Base-by-base conservation (phyloP, 148 eudicot species). In the Chenopodium quinoa region DNA sequence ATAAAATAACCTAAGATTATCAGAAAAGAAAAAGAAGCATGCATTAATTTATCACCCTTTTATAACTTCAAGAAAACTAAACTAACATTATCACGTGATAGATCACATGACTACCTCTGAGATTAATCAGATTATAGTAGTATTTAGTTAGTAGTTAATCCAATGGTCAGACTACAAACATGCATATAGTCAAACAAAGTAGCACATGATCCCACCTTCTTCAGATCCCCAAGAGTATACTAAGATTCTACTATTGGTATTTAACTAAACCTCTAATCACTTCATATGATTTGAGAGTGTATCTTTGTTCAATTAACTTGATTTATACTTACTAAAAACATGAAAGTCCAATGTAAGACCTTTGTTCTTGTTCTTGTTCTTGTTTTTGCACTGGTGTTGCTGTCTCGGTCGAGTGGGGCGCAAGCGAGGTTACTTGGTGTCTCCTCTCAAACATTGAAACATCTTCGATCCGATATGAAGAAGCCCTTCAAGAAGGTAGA, bases 191-290 rank as follows among this genome's bases (percentile, higher is more conserved):
- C 88, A 86, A 91, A 86, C 82, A 37, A 78, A 76, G 34, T 75
- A 83, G 80, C 94, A 91, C 94, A 88, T 90, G 94, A 91, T 87
- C 91, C 88, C 88, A 88, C 78, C 78, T 75, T 75, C 86, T 74
- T 84, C 78, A 58, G 89, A 87, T 84, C 83, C 89, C 87, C 78
- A 48, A 70, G 25, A 52, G 29, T n/a, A 62, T 62, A 76, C 69
- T 40, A 62, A 20, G 7, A 62, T 4, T 9, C 7, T 1, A 62
- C 25, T 9, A 20, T 25, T 22, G n/a, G 66, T 20, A 62, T 22
- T 5, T 62, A 62, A 62, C 66, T 62, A 56, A 58, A 62, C 66
- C 66, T 62, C n/a, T 20, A 62, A 62, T 25, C 66, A 62, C 23
- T 62, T 62, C 66, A n/a, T 62, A 62, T 56, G 62, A 56, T 62